These are phyloP conservation scores for Corchorus capsularis DNA, from an alignment of 345 rosid species.

Conservation along the genomic window DNA sequence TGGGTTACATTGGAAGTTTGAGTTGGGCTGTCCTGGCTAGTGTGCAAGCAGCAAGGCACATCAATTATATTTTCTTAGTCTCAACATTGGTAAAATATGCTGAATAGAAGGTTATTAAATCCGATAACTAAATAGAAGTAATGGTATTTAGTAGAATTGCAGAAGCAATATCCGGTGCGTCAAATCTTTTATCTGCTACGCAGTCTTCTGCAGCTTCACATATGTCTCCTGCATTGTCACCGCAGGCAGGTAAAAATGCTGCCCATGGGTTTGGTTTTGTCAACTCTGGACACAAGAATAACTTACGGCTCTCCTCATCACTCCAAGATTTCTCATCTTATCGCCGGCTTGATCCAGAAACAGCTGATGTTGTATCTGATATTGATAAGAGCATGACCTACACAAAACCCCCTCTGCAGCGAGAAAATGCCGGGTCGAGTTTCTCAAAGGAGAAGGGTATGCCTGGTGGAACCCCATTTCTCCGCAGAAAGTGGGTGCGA, in stretches of 20 bases:
- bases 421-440: constrained; percentile 62
- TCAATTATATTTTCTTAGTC: not conserved
- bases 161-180: constrained; percentile 44
- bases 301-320: constrained; percentile 73
- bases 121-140: constrained; percentile 16
- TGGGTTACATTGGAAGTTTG: not conserved
- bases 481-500: constrained; percentile 63
- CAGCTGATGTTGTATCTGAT: constrained; percentile 43
- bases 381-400: constrained; percentile 31
- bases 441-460: constrained; percentile 82
- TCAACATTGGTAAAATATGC: not conserved
- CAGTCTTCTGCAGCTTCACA: constrained; percentile 48
- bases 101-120: not conserved
- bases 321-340: constrained; percentile 86
- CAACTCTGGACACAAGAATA: constrained; percentile 49
- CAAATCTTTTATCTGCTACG: constrained; percentile 37
- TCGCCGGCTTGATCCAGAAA: constrained; percentile 57
- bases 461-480: constrained; percentile 44
- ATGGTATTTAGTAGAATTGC: constrained; percentile 73
- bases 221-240: constrained; percentile 46
- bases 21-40: not conserved
- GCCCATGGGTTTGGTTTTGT: constrained; percentile 39
- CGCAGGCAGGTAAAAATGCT: constrained; percentile 37
- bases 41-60: not conserved
- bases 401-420: constrained; percentile 42